phyloP scores from a whole-genome alignment of 768 basidiomycete species.

The Mrakia gelida region DNA sequence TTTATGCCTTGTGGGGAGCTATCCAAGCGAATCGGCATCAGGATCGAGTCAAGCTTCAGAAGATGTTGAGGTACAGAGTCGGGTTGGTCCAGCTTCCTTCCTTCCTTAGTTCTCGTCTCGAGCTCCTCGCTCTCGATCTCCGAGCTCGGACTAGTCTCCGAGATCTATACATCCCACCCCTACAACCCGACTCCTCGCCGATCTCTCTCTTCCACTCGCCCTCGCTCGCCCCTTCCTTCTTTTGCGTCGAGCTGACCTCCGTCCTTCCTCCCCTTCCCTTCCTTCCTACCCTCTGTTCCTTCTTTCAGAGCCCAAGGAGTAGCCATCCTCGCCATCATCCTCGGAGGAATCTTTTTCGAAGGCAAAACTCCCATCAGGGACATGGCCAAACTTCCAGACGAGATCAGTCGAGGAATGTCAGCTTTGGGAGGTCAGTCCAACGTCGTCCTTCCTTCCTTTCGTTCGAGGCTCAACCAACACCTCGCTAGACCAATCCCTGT shows the following conservation, averaged over 20 bases:
- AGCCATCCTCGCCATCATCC: not conserved
- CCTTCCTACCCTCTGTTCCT: not conserved
- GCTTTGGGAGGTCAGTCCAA: not conserved
- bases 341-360: conserved; percentile 8
- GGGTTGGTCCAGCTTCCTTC: not conserved
- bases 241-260: not conserved
- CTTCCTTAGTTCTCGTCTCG: not conserved
- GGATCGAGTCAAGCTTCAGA: conserved; percentile 3
- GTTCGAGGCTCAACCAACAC: too few species aligned
- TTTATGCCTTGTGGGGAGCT: not conserved
- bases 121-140: not conserved
- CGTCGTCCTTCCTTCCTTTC: not conserved
- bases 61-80: conserved; percentile 10
- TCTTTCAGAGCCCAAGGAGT: conserved; percentile 2
- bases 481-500: too few species aligned
- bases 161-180: not conserved
- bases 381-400: not conserved
- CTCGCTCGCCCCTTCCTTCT: not conserved
- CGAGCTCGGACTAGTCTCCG: not conserved
- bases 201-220: not conserved
- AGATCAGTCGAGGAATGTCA: not conserved
- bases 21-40: not conserved
- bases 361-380: not conserved
- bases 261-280: not conserved
- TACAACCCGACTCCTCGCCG: not conserved